phyloP scores from a whole-genome alignment of 2,329 filamentous ascomycete species.

The Alternaria rosae region DNA sequence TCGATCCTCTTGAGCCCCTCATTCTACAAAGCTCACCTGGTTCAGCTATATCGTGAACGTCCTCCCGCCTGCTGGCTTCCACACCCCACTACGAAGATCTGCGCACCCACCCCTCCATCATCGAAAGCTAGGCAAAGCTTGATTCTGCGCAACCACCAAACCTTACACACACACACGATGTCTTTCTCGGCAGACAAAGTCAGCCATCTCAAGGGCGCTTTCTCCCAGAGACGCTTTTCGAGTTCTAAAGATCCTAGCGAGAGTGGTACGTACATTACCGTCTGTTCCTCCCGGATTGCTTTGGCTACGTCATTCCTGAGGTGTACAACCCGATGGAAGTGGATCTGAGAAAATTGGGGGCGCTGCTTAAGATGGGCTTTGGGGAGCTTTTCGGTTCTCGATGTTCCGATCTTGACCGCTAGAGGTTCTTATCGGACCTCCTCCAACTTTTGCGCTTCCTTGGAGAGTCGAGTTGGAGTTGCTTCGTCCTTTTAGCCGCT shows the following conservation, averaged over 20 bases:
- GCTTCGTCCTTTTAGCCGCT: neutral
- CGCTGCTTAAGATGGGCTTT: neutral
- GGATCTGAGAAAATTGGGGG: constrained; percentile 1
- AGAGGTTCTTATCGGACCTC: neutral
- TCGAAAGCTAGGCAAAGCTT: constrained; percentile 22
- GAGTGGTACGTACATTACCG: constrained; percentile 39
- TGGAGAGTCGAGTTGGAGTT: neutral
- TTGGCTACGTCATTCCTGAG: constrained; percentile 18
- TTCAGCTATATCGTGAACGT: too few relatives aligned
- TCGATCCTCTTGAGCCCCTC: neutral
- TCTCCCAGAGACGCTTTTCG: constrained; percentile 45
- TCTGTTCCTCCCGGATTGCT: neutral
- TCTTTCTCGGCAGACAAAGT: constrained; percentile 48
- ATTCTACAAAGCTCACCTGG: neutral
- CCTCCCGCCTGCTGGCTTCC: neutral
- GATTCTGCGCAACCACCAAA: constrained; percentile 7
- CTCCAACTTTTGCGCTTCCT: neutral
- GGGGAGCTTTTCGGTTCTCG: neutral
- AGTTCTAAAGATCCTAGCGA: constrained; percentile 47
- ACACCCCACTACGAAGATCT: constrained; percentile 4
- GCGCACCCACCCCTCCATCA: constrained; percentile 4
- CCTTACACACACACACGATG: constrained; percentile 28
- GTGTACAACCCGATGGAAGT: constrained; percentile 2
- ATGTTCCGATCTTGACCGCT: neutral
- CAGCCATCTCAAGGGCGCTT: constrained; percentile 39